These are phyloP conservation scores for Melocanna baccifera DNA, from an alignment of 176 grass and related monocot genomes.

Conservation along the genomic window DNA sequence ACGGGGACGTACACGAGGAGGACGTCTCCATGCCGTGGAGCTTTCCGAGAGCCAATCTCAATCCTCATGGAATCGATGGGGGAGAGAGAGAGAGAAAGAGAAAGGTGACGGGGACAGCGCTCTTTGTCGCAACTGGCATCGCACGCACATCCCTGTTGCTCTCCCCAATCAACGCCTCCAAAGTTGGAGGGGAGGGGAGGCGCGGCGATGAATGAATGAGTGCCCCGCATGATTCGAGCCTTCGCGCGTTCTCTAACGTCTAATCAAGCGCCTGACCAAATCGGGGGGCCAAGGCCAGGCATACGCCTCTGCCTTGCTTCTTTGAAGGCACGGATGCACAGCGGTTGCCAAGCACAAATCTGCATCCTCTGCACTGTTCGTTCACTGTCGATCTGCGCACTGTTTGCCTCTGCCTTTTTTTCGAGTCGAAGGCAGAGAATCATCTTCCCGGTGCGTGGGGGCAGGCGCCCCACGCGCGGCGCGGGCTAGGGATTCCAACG, in stretches of 20 bases:
- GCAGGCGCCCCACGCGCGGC: too few species aligned
- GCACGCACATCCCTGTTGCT: background rate
- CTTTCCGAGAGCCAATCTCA: background rate
- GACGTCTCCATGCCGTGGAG: background rate
- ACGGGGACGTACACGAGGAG: background rate
- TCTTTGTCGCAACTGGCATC: background rate
- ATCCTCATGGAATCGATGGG: background rate
- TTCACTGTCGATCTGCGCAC: too few species aligned
- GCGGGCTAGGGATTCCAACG: background rate
- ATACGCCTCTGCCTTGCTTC: too few species aligned
- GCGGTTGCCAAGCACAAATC: too few species aligned
- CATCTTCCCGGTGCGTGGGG: too few species aligned
- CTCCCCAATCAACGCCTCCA: slow-evolving; percentile 37
- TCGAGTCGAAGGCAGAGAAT: too few species aligned
- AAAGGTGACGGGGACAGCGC: background rate
- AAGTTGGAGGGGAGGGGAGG: slow-evolving; percentile 14
- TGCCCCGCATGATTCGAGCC: background rate
- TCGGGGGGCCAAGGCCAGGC: background rate
- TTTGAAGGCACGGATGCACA: too few species aligned
- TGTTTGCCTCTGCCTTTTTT: too few species aligned
- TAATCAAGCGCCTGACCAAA: background rate
- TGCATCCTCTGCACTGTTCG: too few species aligned
- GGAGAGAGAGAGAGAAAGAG: background rate
- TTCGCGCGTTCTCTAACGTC: background rate
- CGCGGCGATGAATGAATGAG: background rate